Evolutionary conservation across 2,329 filamentous ascomycete genomes (phyloP).

Genomic region (Claviceps digitariae): DNA sequence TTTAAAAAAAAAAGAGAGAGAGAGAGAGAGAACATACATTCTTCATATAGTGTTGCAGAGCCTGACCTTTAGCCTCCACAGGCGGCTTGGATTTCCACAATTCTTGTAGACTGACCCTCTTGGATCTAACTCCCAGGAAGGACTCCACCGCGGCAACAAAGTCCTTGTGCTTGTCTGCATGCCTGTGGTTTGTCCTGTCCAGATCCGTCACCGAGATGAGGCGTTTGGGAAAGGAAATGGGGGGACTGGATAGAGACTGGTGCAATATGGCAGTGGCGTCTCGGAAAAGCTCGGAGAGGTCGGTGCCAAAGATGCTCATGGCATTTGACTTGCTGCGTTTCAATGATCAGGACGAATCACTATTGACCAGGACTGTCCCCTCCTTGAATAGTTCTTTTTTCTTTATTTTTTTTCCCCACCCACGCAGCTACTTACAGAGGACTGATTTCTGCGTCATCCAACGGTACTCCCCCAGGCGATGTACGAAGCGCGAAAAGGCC

Average conservation of each 20-base stretch:
- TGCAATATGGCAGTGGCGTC: conserved; percentile 9
- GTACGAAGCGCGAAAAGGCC: conserved; percentile 19
- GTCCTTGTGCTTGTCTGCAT: conserved; percentile 6
- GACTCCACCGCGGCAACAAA: conserved; percentile 16
- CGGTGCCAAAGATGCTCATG: conserved; percentile 13
- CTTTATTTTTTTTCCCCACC: neutral
- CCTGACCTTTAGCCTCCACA: conserved; percentile 8
- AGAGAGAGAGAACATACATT: conserved; percentile 12
- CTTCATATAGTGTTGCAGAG: conserved; percentile 16
- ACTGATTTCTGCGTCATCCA: conserved; percentile 6
- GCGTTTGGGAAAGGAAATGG: conserved; percentile 5
- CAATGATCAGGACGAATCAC: neutral
- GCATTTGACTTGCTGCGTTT: conserved; percentile 10
- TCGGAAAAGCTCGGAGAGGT: conserved; percentile 13
- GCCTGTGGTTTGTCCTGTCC: neutral
- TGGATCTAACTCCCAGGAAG: conserved; percentile 8
- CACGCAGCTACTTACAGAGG: conserved; percentile 11
- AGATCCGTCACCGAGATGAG: conserved; percentile 17
- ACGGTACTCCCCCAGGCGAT: conserved; percentile 7
- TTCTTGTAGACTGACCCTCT: conserved; percentile 9
- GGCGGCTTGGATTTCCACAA: conserved; percentile 13
- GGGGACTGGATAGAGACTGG: neutral
- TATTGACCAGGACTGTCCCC: neutral
- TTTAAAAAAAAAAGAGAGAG: neutral
- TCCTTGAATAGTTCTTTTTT: neutral